A percentile compares a stretch with the other conserved stretches of the same genome.
These are phyloP conservation scores for Hypoxylon rickii DNA, from an alignment of 495 filamentous ascomycete genomes.

Conservation along the genomic window DNA sequence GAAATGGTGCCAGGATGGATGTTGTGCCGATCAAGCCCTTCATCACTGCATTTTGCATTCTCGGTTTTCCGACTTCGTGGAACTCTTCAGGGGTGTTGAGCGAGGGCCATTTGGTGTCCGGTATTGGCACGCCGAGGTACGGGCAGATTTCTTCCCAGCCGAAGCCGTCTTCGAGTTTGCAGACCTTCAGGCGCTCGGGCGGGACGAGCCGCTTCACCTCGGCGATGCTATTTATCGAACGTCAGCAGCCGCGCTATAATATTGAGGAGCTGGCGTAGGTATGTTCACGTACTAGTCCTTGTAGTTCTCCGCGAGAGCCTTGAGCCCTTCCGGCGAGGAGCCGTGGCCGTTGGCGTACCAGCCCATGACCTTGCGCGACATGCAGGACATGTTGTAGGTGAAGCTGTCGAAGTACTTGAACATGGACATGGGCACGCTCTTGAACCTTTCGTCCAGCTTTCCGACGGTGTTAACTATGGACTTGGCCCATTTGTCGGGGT, in stretches of 20 bases:
- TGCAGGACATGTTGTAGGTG: slow-evolving; percentile 7
- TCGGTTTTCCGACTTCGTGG: neutral
- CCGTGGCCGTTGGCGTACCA: slow-evolving; percentile 32
- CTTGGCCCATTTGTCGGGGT: slow-evolving; percentile 41
- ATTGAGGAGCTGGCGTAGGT: neutral
- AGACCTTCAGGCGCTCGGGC: slow-evolving; percentile 32
- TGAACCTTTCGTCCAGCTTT: neutral
- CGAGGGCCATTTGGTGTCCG: slow-evolving; percentile 33
- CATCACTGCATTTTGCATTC: slow-evolving; percentile 7
- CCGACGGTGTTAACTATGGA: slow-evolving; percentile 33
- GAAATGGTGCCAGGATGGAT: slow-evolving; percentile 22
- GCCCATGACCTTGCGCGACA: neutral
- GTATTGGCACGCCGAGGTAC: slow-evolving; percentile 34
- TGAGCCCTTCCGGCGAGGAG: slow-evolving; percentile 15
- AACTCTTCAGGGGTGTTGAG: slow-evolving; percentile 36
- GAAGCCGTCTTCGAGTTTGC: slow-evolving; percentile 40
- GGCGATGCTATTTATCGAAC: slow-evolving; percentile 26
- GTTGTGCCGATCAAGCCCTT: slow-evolving; percentile 24
- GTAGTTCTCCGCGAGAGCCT: slow-evolving; percentile 33
- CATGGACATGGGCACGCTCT: slow-evolving; percentile 26
- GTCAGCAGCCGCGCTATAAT: neutral
- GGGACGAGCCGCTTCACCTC: slow-evolving; percentile 40
- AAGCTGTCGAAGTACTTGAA: slow-evolving; percentile 31
- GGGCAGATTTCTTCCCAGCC: slow-evolving; percentile 42
- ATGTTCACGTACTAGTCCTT: slow-evolving; percentile 32